Evolutionary conservation across 768 basidiomycete genomes (phyloP).

Genomic region (Tulasnella sp.): DNA sequence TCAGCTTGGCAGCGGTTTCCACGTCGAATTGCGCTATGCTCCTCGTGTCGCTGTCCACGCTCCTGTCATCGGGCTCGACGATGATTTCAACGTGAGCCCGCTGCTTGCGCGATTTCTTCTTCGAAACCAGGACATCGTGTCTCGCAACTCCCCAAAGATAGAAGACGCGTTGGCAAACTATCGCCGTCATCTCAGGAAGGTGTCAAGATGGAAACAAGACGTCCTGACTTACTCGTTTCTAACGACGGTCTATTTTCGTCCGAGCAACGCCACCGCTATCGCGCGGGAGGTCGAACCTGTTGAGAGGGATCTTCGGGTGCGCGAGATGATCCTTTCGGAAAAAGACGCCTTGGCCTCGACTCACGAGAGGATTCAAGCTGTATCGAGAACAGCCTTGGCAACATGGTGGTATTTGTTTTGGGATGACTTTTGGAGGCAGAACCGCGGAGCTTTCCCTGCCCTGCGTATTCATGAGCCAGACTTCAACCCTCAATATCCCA

Average conservation of each 20-base stretch:
- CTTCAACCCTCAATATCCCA: constrained; percentile 68
- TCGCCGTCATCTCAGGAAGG: constrained; percentile 47
- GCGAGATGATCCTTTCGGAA: constrained; percentile 46
- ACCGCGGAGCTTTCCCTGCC: constrained; percentile 52
- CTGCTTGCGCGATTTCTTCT: constrained; percentile 60
- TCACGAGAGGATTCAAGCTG: constrained; percentile 51
- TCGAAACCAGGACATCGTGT: constrained; percentile 52
- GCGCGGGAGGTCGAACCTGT: constrained; percentile 44
- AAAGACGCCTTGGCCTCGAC: constrained; percentile 47
- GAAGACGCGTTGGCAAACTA: constrained; percentile 51
- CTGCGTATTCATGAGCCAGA: constrained; percentile 50
- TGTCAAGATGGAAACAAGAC: constrained; percentile 49
- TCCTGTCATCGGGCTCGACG: constrained; percentile 56
- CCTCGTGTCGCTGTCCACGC: constrained; percentile 49
- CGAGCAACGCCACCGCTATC: constrained; percentile 45
- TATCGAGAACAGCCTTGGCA: constrained; percentile 47
- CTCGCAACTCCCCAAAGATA: constrained; percentile 42
- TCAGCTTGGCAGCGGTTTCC: constrained; percentile 66
- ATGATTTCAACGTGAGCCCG: constrained; percentile 60
- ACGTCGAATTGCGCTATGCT: constrained; percentile 54
- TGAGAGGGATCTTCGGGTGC: constrained; percentile 56
- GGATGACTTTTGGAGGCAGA: constrained; percentile 75
- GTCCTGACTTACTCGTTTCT: constrained; percentile 64
- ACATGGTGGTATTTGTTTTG: constrained; percentile 81
- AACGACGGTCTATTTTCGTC: constrained; percentile 54